phyloP scores from a whole-genome alignment of 2,329 filamentous ascomycete genomes.

The Chrysoporthe austroafricana region DNA sequence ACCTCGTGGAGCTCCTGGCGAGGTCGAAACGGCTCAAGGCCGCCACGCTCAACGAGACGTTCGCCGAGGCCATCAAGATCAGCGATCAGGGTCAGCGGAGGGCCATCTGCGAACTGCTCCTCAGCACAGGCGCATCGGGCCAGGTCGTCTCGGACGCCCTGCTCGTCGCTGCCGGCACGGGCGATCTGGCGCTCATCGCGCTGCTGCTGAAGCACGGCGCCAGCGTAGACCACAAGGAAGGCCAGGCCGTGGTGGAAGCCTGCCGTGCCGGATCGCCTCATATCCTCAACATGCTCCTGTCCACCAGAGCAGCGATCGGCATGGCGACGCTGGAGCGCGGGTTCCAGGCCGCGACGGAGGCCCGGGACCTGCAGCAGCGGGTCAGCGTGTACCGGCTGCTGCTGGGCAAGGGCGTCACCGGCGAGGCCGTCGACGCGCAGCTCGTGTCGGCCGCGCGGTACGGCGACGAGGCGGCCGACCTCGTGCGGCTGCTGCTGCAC shows the following conservation, averaged over 20 bases:
- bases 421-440: conserved; percentile 56
- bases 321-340: conserved; percentile 51
- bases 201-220: conserved; percentile 57
- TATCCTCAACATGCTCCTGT: conserved; percentile 55
- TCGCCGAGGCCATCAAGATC: conserved; percentile 49
- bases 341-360: conserved; percentile 59
- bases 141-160: conserved; percentile 54
- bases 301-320: conserved; percentile 43
- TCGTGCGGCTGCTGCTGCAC: conserved; percentile 54
- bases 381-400: conserved; percentile 56
- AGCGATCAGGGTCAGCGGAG: conserved; percentile 45
- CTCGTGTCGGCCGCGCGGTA: conserved; percentile 57
- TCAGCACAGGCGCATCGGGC: conserved; percentile 51
- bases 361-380: conserved; percentile 53
- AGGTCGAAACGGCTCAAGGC: conserved; percentile 42
- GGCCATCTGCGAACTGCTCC: conserved; percentile 49
- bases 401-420: conserved; percentile 52
- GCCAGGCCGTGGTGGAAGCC: conserved; percentile 58
- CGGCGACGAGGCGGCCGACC: conserved; percentile 50
- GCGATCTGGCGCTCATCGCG: conserved; percentile 55
- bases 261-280: conserved; percentile 54
- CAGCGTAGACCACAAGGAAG: conserved; percentile 53
- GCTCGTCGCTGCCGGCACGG: conserved; percentile 55
- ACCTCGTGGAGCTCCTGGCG: conserved; percentile 50
- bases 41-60: conserved; percentile 45